Percentiles rank a stretch among this genome's conserved stretches.
phyloP scores from a whole-genome alignment of 1,139 yeast species.

The Pichia sp. region DNA sequence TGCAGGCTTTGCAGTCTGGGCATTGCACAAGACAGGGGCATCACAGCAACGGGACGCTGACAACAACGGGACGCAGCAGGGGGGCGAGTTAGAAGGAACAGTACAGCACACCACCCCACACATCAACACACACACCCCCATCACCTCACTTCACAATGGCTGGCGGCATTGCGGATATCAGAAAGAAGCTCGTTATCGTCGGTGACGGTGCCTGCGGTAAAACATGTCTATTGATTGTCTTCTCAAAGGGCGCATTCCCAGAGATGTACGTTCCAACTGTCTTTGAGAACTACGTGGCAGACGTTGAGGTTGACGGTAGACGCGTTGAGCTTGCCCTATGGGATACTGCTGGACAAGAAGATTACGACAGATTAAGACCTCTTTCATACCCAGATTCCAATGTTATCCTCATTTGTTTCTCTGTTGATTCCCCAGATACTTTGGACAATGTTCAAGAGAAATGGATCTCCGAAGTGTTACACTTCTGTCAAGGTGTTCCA shows the following conservation, averaged over 20 bases:
- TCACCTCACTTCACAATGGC: too few species aligned
- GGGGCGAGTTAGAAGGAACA: too few species aligned
- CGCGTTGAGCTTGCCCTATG: constrained; percentile 90
- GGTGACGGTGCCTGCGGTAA: constrained; percentile 91
- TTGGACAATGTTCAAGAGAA: constrained; percentile 89
- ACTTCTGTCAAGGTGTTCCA: constrained; percentile 94
- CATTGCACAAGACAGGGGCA: too few species aligned
- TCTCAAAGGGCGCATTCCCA: constrained; percentile 93
- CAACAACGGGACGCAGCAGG: too few species aligned
- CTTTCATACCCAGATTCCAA: constrained; percentile 90
- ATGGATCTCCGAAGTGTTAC: constrained; percentile 92
- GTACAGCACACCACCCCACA: neutral
- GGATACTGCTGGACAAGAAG: constrained; percentile 99
- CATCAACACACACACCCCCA: neutral
- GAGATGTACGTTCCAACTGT: constrained; percentile 95
- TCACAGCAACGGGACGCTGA: too few species aligned
- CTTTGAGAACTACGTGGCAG: constrained; percentile 91
- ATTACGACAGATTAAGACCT: constrained; percentile 91
- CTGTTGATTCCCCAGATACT: constrained; percentile 88
- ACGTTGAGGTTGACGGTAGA: constrained; percentile 90
- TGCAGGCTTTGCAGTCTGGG: too few species aligned
- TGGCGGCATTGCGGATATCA: constrained; percentile 41
- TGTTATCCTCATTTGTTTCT: constrained; percentile 86
- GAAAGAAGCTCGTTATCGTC: constrained; percentile 76
- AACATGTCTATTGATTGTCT: constrained; percentile 75